A percentile compares a stretch with the other conserved stretches of the same genome.
Evolutionary conservation across 768 basidiomycete genomes (phyloP).

Genomic region (Mycena maculata): DNA sequence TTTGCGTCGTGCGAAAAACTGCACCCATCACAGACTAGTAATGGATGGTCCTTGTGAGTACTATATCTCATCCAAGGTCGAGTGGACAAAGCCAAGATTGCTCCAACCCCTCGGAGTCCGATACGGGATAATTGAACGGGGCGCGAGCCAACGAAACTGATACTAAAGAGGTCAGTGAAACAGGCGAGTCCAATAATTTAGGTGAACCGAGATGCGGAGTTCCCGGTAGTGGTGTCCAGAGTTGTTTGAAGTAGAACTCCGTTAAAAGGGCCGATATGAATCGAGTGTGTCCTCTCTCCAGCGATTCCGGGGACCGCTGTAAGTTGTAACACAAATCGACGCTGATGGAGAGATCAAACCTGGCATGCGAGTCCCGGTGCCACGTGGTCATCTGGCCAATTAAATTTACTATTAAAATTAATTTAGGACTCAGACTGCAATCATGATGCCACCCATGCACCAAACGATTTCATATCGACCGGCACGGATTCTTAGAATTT

Average conservation of each 20-base stretch:
- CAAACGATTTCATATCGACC: too few species aligned
- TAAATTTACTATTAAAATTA: too few species aligned
- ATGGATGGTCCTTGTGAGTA: neutral
- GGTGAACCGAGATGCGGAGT: slow-evolving; percentile 89
- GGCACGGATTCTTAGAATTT: too few species aligned
- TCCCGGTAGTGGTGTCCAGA: slow-evolving; percentile 92
- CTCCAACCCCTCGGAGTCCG: neutral
- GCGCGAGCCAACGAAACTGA: slow-evolving; percentile 5
- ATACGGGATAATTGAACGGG: neutral
- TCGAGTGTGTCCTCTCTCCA: slow-evolving; percentile 91
- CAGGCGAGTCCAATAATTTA: neutral
- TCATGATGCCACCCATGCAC: too few species aligned
- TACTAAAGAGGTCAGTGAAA: neutral
- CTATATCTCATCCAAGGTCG: slow-evolving; percentile 3
- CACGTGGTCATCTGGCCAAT: too few species aligned
- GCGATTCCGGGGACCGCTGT: slow-evolving; percentile 94
- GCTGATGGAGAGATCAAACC: slow-evolving; percentile 95
- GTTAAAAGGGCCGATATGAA: slow-evolving; percentile 96
- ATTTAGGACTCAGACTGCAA: too few species aligned
- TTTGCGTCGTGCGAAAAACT: neutral
- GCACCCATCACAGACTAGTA: neutral
- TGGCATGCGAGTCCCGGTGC: too few species aligned
- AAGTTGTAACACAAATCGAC: slow-evolving; percentile 95
- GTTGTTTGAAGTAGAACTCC: slow-evolving; percentile 95
- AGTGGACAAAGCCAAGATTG: neutral